Conservation (phyloP, 768 basidiomycete genomes). For the Psilocybe azurescens region DNA sequence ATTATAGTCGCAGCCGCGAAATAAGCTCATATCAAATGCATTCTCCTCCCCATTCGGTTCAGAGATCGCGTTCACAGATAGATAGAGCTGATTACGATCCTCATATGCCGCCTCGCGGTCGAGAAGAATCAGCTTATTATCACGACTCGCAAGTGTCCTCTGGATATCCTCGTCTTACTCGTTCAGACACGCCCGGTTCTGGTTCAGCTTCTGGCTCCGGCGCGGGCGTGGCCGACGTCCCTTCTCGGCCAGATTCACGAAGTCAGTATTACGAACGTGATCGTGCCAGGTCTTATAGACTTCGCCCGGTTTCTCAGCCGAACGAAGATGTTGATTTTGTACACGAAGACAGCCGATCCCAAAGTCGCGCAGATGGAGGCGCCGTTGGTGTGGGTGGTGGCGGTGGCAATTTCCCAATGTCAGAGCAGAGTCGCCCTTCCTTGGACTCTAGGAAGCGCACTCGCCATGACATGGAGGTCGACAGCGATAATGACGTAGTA, state of each 20-base stretch:
- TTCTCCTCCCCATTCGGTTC: slow-evolving; percentile 45
- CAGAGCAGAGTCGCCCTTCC: slow-evolving; percentile 41
- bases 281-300: slow-evolving; percentile 48
- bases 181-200: slow-evolving; percentile 64
- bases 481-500: slow-evolving; percentile 55
- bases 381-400: slow-evolving; percentile 22
- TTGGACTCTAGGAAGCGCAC: slow-evolving; percentile 60
- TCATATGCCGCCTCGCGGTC: slow-evolving; percentile 30
- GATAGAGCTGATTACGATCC: slow-evolving; percentile 29
- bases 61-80: slow-evolving; percentile 36
- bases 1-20: slow-evolving; percentile 21
- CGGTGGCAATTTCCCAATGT: slow-evolving; percentile 36
- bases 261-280: slow-evolving; percentile 47
- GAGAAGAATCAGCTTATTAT: slow-evolving; percentile 46
- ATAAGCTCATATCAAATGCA: slow-evolving; percentile 34
- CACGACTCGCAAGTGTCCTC: slow-evolving; percentile 34
- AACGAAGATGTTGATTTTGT: slow-evolving; percentile 57
- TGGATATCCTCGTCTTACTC: slow-evolving; percentile 47
- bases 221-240: slow-evolving; percentile 38
- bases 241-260: slow-evolving; percentile 59
- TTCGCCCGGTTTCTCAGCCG: slow-evolving; percentile 51
- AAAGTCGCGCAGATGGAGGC: slow-evolving; percentile 41
- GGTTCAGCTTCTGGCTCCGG: slow-evolving; percentile 47
- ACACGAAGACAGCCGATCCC: slow-evolving; percentile 54
- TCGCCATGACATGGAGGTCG: slow-evolving; percentile 69